phyloP scores from a whole-genome alignment of 192 early-diverging fungal species.

The Podila verticillata region DNA sequence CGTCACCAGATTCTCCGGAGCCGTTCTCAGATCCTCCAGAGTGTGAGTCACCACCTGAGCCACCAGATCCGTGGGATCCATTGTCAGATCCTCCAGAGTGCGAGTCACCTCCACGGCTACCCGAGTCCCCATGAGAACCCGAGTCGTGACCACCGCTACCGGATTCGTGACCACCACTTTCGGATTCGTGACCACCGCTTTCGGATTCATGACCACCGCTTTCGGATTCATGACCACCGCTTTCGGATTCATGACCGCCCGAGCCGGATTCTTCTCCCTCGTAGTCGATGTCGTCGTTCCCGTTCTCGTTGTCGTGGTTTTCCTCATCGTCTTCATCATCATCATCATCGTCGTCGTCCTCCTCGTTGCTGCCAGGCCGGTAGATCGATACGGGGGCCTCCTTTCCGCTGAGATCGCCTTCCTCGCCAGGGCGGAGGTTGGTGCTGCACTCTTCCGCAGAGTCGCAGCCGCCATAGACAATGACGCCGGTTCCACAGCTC shows the following conservation, averaged over 20 bases:
- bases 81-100: neutral
- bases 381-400: slow-evolving; percentile 33
- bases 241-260: neutral
- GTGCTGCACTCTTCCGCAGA: slow-evolving; percentile 30
- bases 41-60: neutral
- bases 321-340: neutral
- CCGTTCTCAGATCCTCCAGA: neutral
- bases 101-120: neutral
- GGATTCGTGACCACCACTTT: slow-evolving; percentile 3
- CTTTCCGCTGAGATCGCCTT: neutral
- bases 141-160: slow-evolving; percentile 8
- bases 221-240: neutral
- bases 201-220: neutral
- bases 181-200: slow-evolving; percentile 1
- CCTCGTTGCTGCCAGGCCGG: slow-evolving; percentile 11
- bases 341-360: slow-evolving; percentile 19
- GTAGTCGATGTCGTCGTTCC: neutral
- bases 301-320: neutral
- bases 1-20: neutral
- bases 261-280: neutral
- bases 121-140: neutral
- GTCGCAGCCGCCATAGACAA: slow-evolving; percentile 47
- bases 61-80: neutral
- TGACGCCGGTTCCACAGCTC: slow-evolving; percentile 35
- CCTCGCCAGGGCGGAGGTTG: slow-evolving; percentile 21